phyloP scores from a whole-genome alignment of 495 filamentous ascomycete genomes.

The Parathielavia hyrcaniae region DNA sequence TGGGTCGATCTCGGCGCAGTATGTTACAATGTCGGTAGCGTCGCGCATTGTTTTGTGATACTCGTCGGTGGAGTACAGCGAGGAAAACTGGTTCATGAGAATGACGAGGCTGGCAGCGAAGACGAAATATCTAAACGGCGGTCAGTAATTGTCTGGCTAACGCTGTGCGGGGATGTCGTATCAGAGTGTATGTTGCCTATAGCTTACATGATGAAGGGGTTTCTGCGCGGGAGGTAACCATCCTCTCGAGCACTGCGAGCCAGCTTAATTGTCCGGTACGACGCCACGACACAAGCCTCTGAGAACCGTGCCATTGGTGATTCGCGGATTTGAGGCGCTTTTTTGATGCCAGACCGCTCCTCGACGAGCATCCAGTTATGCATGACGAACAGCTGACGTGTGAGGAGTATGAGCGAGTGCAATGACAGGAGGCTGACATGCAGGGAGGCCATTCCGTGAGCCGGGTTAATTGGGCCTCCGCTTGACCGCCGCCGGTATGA shows the following conservation, averaged over 20 bases:
- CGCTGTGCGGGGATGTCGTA: background rate
- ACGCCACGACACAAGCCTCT: conserved; percentile 64
- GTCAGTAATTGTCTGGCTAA: background rate
- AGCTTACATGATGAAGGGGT: conserved; percentile 60
- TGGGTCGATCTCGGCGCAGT: conserved; percentile 57
- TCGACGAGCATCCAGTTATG: conserved; percentile 34
- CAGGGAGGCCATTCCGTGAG: conserved; percentile 57
- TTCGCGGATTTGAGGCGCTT: conserved; percentile 27
- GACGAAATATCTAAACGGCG: conserved; percentile 52
- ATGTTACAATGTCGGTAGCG: conserved; percentile 53
- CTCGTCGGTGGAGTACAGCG: conserved; percentile 52
- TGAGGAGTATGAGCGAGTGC: conserved; percentile 68
- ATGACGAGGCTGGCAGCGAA: conserved; percentile 66
- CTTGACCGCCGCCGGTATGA: conserved; percentile 46
- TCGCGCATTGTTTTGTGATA: conserved; percentile 52
- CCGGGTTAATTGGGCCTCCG: conserved; percentile 39
- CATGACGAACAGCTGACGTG: conserved; percentile 62
- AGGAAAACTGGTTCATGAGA: conserved; percentile 62
- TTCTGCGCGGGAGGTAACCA: conserved; percentile 56
- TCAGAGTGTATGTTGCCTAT: background rate
- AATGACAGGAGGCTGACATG: conserved; percentile 65
- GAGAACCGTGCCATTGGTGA: conserved; percentile 57
- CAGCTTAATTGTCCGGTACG: conserved; percentile 58
- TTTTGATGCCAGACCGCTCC: conserved; percentile 29
- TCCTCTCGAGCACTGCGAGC: conserved; percentile 53